Conservation (phyloP, 1,139 yeast genomes). For the Geotrichum klebahnii region DNA sequence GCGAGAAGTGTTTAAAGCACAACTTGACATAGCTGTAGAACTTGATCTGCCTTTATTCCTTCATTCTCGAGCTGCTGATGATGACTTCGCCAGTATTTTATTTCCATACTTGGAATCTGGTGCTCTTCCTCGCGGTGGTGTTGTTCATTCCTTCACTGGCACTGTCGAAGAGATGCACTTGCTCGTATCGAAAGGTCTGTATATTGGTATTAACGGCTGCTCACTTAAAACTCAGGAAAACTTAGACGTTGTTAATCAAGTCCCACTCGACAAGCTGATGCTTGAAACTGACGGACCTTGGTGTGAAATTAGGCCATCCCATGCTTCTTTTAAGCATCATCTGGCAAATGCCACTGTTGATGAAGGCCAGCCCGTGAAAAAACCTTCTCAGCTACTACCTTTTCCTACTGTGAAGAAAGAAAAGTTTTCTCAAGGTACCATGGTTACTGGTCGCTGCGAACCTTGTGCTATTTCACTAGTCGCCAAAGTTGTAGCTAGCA, state of each 20-base stretch:
- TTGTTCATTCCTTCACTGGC: slow-evolving; percentile 94
- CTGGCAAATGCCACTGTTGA: slow-evolving; percentile 43
- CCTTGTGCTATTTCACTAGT: slow-evolving; percentile 82
- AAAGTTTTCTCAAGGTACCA: slow-evolving; percentile 45
- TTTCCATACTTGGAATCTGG: slow-evolving; percentile 50
- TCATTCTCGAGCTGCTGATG: slow-evolving; percentile 86
- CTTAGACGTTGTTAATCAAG: slow-evolving; percentile 55
- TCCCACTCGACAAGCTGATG: slow-evolving; percentile 68
- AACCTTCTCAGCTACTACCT: slow-evolving; percentile 45
- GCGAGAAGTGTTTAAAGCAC: slow-evolving; percentile 59
- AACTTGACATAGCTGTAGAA: slow-evolving; percentile 57
- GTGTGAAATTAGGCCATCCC: slow-evolving; percentile 89
- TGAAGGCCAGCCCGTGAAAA: slow-evolving; percentile 32
- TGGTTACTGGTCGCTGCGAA: slow-evolving; percentile 84
- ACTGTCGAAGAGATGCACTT: slow-evolving; percentile 54
- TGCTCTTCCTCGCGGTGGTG: slow-evolving; percentile 49
- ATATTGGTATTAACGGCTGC: slow-evolving; percentile 86
- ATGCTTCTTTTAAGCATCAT: slow-evolving; percentile 60
- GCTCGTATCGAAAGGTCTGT: slow-evolving; percentile 57
- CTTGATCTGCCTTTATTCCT: slow-evolving; percentile 71
- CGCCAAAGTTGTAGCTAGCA: slow-evolving; percentile 67
- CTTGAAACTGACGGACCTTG: slow-evolving; percentile 97
- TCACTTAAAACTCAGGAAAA: slow-evolving; percentile 77
- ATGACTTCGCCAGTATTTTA: slow-evolving; percentile 65
- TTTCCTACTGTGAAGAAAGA: slow-evolving; percentile 65